phyloP scores from a whole-genome alignment of 75 land plant genomes.

The Cryptomeria japonica region DNA sequence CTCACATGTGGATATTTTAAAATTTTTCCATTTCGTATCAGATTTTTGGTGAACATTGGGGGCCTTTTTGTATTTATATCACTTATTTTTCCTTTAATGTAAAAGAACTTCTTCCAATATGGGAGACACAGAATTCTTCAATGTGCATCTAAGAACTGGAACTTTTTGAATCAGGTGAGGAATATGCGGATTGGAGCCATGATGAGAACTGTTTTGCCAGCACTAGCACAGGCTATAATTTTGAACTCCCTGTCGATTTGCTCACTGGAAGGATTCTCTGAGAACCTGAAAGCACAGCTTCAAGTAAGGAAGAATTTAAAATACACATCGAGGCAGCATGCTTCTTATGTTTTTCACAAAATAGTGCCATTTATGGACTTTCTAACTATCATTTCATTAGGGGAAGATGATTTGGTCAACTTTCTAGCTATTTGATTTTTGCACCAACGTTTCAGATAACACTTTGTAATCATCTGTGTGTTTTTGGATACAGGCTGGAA shows the following conservation, averaged over 20 bases:
- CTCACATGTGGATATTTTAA: background rate
- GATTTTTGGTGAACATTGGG: background rate
- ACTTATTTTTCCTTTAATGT: background rate
- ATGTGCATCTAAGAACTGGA: background rate
- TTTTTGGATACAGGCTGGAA: too few species aligned
- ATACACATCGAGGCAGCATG: background rate
- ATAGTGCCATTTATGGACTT: background rate
- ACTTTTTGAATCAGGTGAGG: conserved; percentile 54
- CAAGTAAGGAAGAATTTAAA: conserved; percentile 38
- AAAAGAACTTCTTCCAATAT: background rate
- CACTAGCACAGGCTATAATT: conserved; percentile 86
- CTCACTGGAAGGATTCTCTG: conserved; percentile 18
- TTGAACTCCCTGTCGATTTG: conserved; percentile 34
- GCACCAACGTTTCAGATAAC: too few species aligned
- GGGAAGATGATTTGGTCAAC: background rate
- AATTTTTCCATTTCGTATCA: background rate
- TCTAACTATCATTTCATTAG: background rate
- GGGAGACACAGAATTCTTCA: background rate
- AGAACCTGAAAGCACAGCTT: conserved; percentile 50
- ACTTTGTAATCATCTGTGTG: too few species aligned
- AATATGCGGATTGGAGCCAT: conserved; percentile 98
- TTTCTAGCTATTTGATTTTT: too few species aligned
- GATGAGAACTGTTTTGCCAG: conserved; percentile 92
- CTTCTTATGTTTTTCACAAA: background rate
- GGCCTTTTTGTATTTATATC: background rate